Percentiles rank a stretch among this genome's conserved stretches.
These are phyloP conservation scores for Cavenderia fasciculata DNA, from an alignment of 78 protist genomes.

Conservation along the genomic window DNA sequence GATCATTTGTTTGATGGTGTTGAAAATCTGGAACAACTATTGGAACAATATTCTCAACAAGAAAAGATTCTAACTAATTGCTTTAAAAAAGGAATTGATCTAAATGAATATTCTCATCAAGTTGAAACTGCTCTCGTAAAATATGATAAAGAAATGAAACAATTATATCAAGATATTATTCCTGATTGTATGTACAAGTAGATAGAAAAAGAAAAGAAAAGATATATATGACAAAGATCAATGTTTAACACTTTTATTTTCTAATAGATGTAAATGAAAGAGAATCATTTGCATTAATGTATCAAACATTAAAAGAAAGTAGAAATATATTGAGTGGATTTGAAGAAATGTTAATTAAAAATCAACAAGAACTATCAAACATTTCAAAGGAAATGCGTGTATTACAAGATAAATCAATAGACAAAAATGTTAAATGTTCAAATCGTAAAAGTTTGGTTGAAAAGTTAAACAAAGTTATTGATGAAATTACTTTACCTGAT, in stretches of 20 bases:
- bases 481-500: constrained; percentile 41
- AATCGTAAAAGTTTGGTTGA: constrained; percentile 50
- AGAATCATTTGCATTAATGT: constrained; percentile 53
- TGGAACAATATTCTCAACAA: not conserved
- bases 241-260: too few relatives aligned
- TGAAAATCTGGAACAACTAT: constrained; percentile 27
- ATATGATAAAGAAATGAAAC: constrained; percentile 47
- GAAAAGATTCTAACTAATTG: constrained; percentile 8
- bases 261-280: constrained; percentile 47
- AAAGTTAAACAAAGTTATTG: constrained; percentile 26
- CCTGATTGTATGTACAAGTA: constrained; percentile 36
- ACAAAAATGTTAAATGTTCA: constrained; percentile 5
- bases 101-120: constrained; percentile 33
- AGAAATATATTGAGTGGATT: constrained; percentile 24
- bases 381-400: constrained; percentile 46
- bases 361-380: constrained; percentile 35
- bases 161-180: constrained; percentile 29
- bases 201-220: not conserved
- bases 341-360: constrained; percentile 29
- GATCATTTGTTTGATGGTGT: not conserved
- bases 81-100: constrained; percentile 33
- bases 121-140: constrained; percentile 21
- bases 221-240: too few relatives aligned
- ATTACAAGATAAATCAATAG: constrained; percentile 43
- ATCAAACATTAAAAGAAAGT: constrained; percentile 29